phyloP scores from a whole-genome alignment of 169 alveolate species.

The Plasmodium vivax region DNA sequence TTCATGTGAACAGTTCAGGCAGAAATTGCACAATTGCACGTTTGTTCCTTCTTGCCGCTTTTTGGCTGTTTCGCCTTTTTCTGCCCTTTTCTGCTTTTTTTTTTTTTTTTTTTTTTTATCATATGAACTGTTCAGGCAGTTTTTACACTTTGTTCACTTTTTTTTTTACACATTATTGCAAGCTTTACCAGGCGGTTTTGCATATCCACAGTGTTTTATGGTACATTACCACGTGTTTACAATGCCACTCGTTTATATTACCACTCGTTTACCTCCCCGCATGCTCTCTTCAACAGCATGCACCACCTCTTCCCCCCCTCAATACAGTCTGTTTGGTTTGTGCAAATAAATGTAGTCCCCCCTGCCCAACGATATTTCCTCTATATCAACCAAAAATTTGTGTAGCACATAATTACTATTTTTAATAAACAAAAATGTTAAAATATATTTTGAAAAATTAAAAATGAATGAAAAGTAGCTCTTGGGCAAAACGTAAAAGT shows the following conservation, averaged over 20 bases:
- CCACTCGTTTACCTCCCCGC: background rate
- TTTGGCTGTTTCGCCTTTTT: background rate
- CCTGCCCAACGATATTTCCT: background rate
- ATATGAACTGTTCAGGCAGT: background rate
- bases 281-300: background rate
- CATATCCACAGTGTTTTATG: background rate
- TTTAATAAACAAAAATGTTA: constrained; percentile 64
- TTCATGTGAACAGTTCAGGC: background rate
- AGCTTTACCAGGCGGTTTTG: background rate
- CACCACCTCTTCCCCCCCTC: background rate
- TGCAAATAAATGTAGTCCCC: constrained; percentile 42
- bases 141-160: background rate
- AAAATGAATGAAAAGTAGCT: constrained; percentile 60
- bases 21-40: background rate
- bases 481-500: constrained; percentile 65
- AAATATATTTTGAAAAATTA: constrained; percentile 67
- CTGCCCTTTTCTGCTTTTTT: background rate
- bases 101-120: no score
- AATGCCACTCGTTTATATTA: background rate
- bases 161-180: background rate
- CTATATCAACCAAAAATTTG: constrained; percentile 11
- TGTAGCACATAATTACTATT: constrained; percentile 47
- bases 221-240: background rate
- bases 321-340: constrained; percentile 41
- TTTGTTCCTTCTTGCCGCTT: background rate